Base-by-base conservation (phyloP, 805 yeast species). In the Lipomyces orientalis region DNA sequence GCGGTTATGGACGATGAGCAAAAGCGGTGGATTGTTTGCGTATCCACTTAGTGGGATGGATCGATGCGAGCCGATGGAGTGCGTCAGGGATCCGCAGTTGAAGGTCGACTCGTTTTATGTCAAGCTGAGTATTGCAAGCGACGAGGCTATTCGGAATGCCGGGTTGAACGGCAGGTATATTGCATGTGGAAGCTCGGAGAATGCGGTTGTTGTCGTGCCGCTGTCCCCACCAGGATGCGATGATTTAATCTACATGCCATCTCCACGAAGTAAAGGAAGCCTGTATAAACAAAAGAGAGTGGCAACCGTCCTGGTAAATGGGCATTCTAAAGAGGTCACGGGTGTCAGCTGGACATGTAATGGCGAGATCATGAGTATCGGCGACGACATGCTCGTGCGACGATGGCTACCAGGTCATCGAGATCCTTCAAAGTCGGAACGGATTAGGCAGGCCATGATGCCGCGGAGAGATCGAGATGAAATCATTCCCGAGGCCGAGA, bases 341-440 rank as follows among this genome's bases (percentile, higher is more conserved):
- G 68, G 60, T 10, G 58, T 69, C 12, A 54, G 68, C 10, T 69
- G 71, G 71, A 61, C 63, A 6, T 31, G 25, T 10, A 25, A 43
- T 37, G 71, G 71, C 9, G 52, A 57, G 35, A 19, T 69, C 2
- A 16, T 69, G 39, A 58, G 64, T 31, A 59, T 62, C 14, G 60
- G 68, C 12, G 72, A 69, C 64, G 72, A 69, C 58, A 43, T 19
- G 54, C 22, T 31, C n/a, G 54, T 39, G n/a, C 59, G 72, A 16
- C 29, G 66, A 39, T 69, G 72, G 71, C 55, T 4, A 12, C 46
- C 29, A 4, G n/a, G n/a, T n/a, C 37, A 56, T 60, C 60, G 62
- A 22, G 60, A 65, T 59, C 14, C 43, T n/a, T 31, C 39, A 22
- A 19, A 7, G 22, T 57, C 64, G 14, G 66, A 61, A 29, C 61